These are phyloP conservation scores for Raffaelea albimanens DNA, from an alignment of 2,329 filamentous ascomycete species.

Conservation along the genomic window DNA sequence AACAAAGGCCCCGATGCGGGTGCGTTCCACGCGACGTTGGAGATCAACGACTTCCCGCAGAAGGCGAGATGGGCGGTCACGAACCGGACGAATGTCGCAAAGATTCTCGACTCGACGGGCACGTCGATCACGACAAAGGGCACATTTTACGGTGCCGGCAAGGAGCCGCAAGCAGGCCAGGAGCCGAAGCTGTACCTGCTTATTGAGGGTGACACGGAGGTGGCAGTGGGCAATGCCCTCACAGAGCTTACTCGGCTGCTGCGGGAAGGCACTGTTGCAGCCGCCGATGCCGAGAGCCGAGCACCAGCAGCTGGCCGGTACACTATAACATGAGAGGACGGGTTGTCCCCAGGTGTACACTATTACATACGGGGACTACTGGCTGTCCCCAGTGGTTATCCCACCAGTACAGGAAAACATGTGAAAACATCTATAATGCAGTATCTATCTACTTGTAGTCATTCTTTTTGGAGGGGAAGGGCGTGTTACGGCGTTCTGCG, in stretches of 20 bases:
- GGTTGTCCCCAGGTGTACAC: too few species aligned
- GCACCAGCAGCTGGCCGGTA: constrained; percentile 75
- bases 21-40: constrained; percentile 90
- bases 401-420: too few species aligned
- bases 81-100: constrained; percentile 95
- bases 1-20: constrained; percentile 97
- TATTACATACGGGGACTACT: too few species aligned
- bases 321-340: constrained; percentile 56
- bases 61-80: constrained; percentile 98
- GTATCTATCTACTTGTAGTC: too few species aligned
- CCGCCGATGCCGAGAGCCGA: constrained; percentile 75
- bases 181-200: constrained; percentile 96
- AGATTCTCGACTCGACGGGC: constrained; percentile 89
- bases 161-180: constrained; percentile 63
- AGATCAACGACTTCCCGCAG: constrained; percentile 99
- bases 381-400: too few species aligned
- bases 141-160: constrained; percentile 74
- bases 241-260: constrained; percentile 79
- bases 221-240: constrained; percentile 85
- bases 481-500: too few species aligned
- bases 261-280: constrained; percentile 82
- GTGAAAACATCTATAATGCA: too few species aligned
- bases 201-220: constrained; percentile 92
- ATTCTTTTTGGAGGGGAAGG: too few species aligned
- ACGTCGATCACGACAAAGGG: constrained; percentile 98